Base-by-base conservation (phyloP, 2,329 filamentous ascomycete species). In the Coniochaeta sp. region DNA sequence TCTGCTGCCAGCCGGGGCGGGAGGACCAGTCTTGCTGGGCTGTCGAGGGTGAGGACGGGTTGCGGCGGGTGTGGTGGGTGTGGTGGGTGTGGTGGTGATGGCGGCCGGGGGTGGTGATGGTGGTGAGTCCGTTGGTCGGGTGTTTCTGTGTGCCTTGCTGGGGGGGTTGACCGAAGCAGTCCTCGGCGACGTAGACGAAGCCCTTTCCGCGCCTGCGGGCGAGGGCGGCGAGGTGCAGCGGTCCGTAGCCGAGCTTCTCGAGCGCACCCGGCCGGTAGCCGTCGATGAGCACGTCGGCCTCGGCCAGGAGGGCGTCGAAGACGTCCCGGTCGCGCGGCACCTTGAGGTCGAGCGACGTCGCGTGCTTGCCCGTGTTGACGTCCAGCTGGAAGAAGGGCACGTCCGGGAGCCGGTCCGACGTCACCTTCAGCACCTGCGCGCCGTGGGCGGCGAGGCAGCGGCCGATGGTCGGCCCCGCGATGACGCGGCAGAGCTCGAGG, bases 371-470 rank as follows among this genome's bases (percentile, higher is more conserved):
- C 68, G 86, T 84, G 68, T 90, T 90, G 14, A 86, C 84, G 64
- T 90, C 88, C 1, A 89, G 81, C 65, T 90, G 87, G 71, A 89
- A 89, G 72, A 88, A 88, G 0, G 87, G 86, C 1, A 90, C 85
- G 62, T 90, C 88, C 4, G 84, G 83, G n/a, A 91, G 77, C 54
- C 83, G 76, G 0, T 86, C 82, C 8, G 84, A 85, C 2, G 88
- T 91, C 54, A 91, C 79, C 66, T 90, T 89, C 64, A 92, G 79
- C 0, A 92, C 88, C 58, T 87, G 82, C 8, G 89, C 89, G 2
- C 89, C 89, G 68, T 91, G 88, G 63, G 90, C 89, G n/a, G 86
- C 88, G 0, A 92, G 79, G 1, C 86, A 86, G 32, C 88, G 83
- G 3, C 85, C 85, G 64, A 91, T 86, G 4, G 86, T 84, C n/a